A percentile compares a stretch with the other conserved stretches of the same genome.
Conservation (phyloP, 306 rosid genomes). For the Begonia masoniana region DNA sequence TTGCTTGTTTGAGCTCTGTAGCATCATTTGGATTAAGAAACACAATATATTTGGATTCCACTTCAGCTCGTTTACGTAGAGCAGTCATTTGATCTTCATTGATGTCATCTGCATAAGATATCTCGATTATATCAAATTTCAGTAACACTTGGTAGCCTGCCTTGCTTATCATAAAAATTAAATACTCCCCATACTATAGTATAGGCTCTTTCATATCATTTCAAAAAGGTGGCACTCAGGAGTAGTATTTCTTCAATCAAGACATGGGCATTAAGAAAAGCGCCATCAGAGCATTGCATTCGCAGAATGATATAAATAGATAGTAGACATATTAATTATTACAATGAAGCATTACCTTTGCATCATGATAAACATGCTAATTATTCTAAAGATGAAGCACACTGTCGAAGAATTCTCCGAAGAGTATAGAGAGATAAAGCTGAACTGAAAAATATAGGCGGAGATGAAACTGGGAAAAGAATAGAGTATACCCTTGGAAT, state of each 20-base stretch:
- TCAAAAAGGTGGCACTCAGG: background rate
- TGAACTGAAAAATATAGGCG: too few species aligned
- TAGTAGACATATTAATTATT: too few species aligned
- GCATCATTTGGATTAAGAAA: slow-evolving; percentile 44
- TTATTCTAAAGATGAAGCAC: too few species aligned
- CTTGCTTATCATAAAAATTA: too few species aligned
- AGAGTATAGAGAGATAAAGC: too few species aligned
- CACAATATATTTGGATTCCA: slow-evolving; percentile 58
- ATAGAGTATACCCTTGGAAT: slow-evolving; percentile 27
- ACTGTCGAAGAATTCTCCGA: too few species aligned
- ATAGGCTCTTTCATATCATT: background rate
- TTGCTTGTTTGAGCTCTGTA: slow-evolving; percentile 39
- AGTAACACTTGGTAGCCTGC: too few species aligned
- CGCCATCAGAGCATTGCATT: slow-evolving; percentile 2
- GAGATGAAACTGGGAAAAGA: too few species aligned
- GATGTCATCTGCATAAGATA: slow-evolving; percentile 43
- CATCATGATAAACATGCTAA: too few species aligned
- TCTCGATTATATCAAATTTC: background rate
- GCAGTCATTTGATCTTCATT: slow-evolving; percentile 84
- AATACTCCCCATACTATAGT: too few species aligned
- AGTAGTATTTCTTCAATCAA: background rate
- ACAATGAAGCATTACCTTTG: too few species aligned
- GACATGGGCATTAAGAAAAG: background rate
- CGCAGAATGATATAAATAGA: too few species aligned
- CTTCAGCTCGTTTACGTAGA: slow-evolving; percentile 77